These are phyloP conservation scores for Fistulifera pelliculosa DNA, from an alignment of 108 stramenopile genomes.

Conservation along the genomic window DNA sequence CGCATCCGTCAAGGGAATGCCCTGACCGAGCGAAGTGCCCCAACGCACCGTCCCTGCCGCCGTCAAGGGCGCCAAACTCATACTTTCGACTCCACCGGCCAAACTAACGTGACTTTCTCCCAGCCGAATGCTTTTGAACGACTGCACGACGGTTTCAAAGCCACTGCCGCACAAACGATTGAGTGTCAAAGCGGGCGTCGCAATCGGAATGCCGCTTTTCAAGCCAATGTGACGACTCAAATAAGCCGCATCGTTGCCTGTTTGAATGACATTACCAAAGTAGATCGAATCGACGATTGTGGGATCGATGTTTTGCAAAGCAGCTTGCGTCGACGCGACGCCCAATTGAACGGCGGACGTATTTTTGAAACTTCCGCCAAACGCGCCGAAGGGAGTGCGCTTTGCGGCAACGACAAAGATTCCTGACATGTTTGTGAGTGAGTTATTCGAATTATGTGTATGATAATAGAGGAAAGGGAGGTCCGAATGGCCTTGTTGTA, in stretches of 20 bases:
- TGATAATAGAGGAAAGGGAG: too few species aligned
- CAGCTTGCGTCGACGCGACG: conserved; percentile 63
- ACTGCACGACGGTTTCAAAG: conserved; percentile 93
- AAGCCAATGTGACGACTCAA: conserved; percentile 91
- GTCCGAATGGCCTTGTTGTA: too few species aligned
- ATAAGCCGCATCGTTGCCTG: conserved; percentile 86
- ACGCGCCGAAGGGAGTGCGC: conserved; percentile 95
- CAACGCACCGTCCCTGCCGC: conserved; percentile 81
- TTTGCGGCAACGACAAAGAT: conserved; percentile 97
- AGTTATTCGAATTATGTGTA: too few species aligned
- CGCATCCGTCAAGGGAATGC: conserved; percentile 56
- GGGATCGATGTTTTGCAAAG: conserved; percentile 70
- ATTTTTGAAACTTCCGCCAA: conserved; percentile 86
- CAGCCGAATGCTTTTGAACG: conserved; percentile 81
- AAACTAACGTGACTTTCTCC: conserved; percentile 79
- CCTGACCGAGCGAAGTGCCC: conserved; percentile 83
- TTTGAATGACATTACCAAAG: conserved; percentile 96
- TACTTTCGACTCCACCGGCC: conserved; percentile 96
- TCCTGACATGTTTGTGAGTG: too few species aligned
- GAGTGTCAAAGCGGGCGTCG: conserved; percentile 86
- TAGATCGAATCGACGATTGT: conserved; percentile 71
- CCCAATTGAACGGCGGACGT: conserved; percentile 78
- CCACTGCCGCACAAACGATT: conserved; percentile 97
- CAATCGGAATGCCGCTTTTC: conserved; percentile 57
- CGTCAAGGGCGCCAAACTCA: conserved; percentile 87